phyloP scores from a whole-genome alignment of 2,329 filamentous ascomycete species.

The Calonectria honghensis region DNA sequence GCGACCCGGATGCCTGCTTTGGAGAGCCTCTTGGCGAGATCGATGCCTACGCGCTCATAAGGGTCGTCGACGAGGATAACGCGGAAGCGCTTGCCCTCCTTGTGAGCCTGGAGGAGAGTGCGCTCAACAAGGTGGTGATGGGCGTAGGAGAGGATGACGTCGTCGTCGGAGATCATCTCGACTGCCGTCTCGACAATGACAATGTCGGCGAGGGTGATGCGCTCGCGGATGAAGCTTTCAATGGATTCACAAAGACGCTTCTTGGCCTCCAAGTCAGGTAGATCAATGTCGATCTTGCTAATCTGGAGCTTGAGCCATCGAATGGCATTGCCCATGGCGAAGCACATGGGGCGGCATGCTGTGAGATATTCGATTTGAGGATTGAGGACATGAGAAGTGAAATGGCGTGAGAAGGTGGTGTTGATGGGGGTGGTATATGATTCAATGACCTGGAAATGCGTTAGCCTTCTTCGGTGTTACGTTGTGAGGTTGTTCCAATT shows the following conservation, averaged over 20 bases:
- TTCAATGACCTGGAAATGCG: constrained; percentile 81
- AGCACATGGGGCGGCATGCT: constrained; percentile 95
- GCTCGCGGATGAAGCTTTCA: constrained; percentile 92
- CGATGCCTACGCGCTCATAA: constrained; percentile 70
- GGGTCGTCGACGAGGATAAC: constrained; percentile 89
- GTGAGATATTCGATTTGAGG: constrained; percentile 97
- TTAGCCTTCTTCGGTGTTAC: constrained; percentile 28
- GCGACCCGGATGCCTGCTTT: constrained; percentile 83
- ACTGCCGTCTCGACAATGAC: constrained; percentile 87
- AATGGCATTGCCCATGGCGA: constrained; percentile 98
- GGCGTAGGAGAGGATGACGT: constrained; percentile 90
- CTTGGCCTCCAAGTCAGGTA: constrained; percentile 88
- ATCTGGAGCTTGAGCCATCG: constrained; percentile 95
- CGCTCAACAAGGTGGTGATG: constrained; percentile 91
- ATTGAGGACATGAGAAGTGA: constrained; percentile 92
- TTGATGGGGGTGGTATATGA: constrained; percentile 93
- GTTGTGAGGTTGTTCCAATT: constrained; percentile 34
- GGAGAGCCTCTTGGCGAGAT: constrained; percentile 80
- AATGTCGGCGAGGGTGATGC: constrained; percentile 89
- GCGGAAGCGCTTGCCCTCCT: constrained; percentile 83
- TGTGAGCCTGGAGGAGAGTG: constrained; percentile 83
- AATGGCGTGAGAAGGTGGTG: constrained; percentile 90
- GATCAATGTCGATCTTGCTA: constrained; percentile 90
- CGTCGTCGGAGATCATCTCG: constrained; percentile 84
- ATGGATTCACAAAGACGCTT: constrained; percentile 85